These are phyloP conservation scores for Aphanomyces stellatus DNA, from an alignment of 352 stramenopile genomes.

Conservation along the genomic window DNA sequence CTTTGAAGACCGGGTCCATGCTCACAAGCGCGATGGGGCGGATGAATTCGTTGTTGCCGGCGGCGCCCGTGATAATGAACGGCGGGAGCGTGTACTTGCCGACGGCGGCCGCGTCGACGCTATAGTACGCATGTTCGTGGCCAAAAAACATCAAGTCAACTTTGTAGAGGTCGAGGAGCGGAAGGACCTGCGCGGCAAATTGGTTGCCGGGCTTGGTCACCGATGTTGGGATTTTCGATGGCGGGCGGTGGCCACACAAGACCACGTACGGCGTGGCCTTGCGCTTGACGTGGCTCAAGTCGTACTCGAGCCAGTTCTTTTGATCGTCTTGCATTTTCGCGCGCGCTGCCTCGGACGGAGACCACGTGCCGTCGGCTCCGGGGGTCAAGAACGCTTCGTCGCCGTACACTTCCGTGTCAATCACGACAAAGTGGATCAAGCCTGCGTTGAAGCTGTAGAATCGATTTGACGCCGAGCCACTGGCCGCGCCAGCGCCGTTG, in stretches of 20 bases:
- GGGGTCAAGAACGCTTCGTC: slow-evolving; percentile 44
- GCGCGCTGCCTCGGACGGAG: slow-evolving; percentile 35
- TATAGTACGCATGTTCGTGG: slow-evolving; percentile 65
- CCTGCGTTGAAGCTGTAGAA: slow-evolving; percentile 71
- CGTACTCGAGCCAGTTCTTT: slow-evolving; percentile 54
- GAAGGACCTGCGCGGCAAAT: slow-evolving; percentile 57
- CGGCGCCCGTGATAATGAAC: slow-evolving; percentile 62
- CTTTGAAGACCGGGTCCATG: slow-evolving; percentile 39
- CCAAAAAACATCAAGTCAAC: slow-evolving; percentile 63
- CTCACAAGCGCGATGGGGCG: slow-evolving; percentile 34
- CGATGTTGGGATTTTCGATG: slow-evolving; percentile 51
- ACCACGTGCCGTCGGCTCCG: slow-evolving; percentile 42
- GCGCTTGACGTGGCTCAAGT: slow-evolving; percentile 56
- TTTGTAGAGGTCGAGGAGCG: slow-evolving; percentile 60
- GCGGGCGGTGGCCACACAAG: slow-evolving; percentile 57
- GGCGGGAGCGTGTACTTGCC: slow-evolving; percentile 43
- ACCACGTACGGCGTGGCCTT: slow-evolving; percentile 55
- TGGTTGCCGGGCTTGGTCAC: slow-evolving; percentile 35
- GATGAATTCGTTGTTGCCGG: slow-evolving; percentile 74
- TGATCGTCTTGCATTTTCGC: slow-evolving; percentile 27
- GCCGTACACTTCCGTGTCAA: slow-evolving; percentile 73
- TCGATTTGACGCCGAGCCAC: slow-evolving; percentile 55
- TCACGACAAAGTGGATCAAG: slow-evolving; percentile 60
- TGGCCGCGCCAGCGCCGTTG: slow-evolving; percentile 39
- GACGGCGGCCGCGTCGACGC: slow-evolving; percentile 46